Conservation (phyloP, 331 rosid species). For the Cydonia oblonga region DNA sequence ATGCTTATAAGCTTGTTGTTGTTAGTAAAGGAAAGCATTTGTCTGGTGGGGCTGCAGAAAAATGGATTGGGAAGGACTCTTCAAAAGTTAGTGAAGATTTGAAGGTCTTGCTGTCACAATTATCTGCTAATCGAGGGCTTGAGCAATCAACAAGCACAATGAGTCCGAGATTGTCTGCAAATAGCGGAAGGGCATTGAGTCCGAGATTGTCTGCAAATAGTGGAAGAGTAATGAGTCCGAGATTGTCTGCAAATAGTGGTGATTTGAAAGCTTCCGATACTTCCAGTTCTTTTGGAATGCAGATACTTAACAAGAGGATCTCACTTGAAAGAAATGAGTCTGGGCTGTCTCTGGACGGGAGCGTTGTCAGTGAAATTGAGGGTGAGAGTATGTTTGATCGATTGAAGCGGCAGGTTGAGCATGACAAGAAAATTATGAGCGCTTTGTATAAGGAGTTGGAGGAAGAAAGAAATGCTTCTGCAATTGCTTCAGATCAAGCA, state of each 20-base stretch:
- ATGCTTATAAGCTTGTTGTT: slow-evolving; percentile 80
- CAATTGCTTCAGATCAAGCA: slow-evolving; percentile 71
- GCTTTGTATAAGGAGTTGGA: slow-evolving; percentile 85
- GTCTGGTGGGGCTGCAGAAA: slow-evolving; percentile 58
- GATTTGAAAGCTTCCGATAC: slow-evolving; percentile 47
- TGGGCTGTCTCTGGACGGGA: slow-evolving; percentile 79
- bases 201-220: slow-evolving; percentile 55
- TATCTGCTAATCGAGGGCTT: slow-evolving; percentile 51
- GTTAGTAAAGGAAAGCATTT: slow-evolving; percentile 50
- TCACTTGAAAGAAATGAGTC: slow-evolving; percentile 55
- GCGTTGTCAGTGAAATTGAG: slow-evolving; percentile 77
- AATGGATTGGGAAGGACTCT: slow-evolving; percentile 73
- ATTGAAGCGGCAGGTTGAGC: slow-evolving; percentile 70
- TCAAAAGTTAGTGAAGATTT: slow-evolving; percentile 70
- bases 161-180: slow-evolving; percentile 24
- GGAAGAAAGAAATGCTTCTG: slow-evolving; percentile 94
- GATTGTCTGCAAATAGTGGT: slow-evolving; percentile 48
- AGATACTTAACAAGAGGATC: slow-evolving; percentile 55
- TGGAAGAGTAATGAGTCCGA: slow-evolving; percentile 52
- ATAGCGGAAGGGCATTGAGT: slow-evolving; percentile 39
- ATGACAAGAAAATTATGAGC: slow-evolving; percentile 63
- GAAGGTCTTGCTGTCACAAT: slow-evolving; percentile 57
- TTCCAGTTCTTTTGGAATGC: slow-evolving; percentile 47
- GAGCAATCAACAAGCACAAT: slow-evolving; percentile 26
- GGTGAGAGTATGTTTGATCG: slow-evolving; percentile 66